phyloP scores from a whole-genome alignment of 164 flowering plant species.

The Tetrastigma voinierianum region DNA sequence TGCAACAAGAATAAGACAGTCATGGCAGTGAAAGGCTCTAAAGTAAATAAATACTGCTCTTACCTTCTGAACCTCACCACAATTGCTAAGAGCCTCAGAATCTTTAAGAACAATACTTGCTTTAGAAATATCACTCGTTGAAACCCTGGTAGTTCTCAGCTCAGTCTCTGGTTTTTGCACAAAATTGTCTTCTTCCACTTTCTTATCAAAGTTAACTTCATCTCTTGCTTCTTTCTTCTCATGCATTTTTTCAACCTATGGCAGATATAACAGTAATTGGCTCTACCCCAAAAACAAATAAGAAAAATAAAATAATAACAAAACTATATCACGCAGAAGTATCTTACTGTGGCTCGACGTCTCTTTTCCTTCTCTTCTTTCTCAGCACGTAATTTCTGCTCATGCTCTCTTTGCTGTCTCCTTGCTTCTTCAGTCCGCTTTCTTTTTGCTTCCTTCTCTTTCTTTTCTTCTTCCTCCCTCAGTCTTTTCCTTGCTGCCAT shows the following conservation, averaged over 20 bases:
- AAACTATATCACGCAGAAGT: slow-evolving; percentile 5
- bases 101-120: slow-evolving; percentile 19
- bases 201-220: slow-evolving; percentile 25
- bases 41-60: background rate
- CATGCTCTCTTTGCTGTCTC: slow-evolving; percentile 43
- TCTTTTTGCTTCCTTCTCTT: slow-evolving; percentile 68
- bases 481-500: slow-evolving; percentile 64
- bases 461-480: slow-evolving; percentile 77
- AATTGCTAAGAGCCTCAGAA: slow-evolving; percentile 11
- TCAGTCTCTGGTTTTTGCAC: slow-evolving; percentile 19
- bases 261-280: slow-evolving; percentile 9
- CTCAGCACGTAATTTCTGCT: slow-evolving; percentile 40
- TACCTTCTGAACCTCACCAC: slow-evolving; percentile 37
- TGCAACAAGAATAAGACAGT: too few relatives aligned
- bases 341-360: slow-evolving; percentile 33
- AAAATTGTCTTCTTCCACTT: slow-evolving; percentile 20
- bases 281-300: background rate
- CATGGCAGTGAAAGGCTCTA: background rate
- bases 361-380: slow-evolving; percentile 44
- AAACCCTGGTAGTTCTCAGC: slow-evolving; percentile 6
- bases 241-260: slow-evolving; percentile 36
- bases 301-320: background rate
- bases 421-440: slow-evolving; percentile 53
- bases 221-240: slow-evolving; percentile 33
- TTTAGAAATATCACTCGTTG: slow-evolving; percentile 15